These are phyloP conservation scores for Cryphonectria japonica DNA, from an alignment of 2,329 filamentous ascomycete genomes.

Conservation along the genomic window DNA sequence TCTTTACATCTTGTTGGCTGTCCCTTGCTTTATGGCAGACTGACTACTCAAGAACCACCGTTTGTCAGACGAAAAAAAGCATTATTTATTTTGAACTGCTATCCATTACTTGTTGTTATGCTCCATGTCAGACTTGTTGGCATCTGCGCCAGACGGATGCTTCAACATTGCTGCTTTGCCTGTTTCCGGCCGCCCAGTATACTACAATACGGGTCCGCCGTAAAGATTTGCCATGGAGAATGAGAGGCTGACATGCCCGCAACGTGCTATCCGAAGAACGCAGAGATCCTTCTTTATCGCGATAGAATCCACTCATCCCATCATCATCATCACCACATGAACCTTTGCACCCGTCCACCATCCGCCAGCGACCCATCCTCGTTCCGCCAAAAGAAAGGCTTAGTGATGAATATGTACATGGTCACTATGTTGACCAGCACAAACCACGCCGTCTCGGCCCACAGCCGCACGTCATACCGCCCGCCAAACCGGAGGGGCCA, in stretches of 20 bases:
- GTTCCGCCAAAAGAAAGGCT: slow-evolving; percentile 68
- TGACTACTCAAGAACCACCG: neutral
- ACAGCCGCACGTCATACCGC: slow-evolving; percentile 51
- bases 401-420: slow-evolving; percentile 71
- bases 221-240: neutral
- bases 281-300: neutral
- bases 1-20: neutral
- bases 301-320: neutral
- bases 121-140: neutral
- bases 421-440: slow-evolving; percentile 66
- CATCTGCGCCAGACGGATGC: no score
- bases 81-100: slow-evolving; percentile 9
- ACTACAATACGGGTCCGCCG: neutral
- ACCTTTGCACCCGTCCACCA: slow-evolving; percentile 67
- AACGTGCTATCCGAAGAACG: neutral
- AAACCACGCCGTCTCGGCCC: slow-evolving; percentile 71
- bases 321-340: slow-evolving; percentile 70
- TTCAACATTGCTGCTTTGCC: neutral
- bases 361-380: slow-evolving; percentile 57
- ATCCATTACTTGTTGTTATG: neutral
- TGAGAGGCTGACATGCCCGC: neutral
- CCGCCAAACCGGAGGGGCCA: slow-evolving; percentile 23
- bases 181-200: neutral
- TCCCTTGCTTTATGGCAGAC: no score
- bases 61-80: slow-evolving; percentile 16